phyloP scores from a whole-genome alignment of 2,329 filamentous ascomycete species.

The Stemphylium lycopersici region DNA sequence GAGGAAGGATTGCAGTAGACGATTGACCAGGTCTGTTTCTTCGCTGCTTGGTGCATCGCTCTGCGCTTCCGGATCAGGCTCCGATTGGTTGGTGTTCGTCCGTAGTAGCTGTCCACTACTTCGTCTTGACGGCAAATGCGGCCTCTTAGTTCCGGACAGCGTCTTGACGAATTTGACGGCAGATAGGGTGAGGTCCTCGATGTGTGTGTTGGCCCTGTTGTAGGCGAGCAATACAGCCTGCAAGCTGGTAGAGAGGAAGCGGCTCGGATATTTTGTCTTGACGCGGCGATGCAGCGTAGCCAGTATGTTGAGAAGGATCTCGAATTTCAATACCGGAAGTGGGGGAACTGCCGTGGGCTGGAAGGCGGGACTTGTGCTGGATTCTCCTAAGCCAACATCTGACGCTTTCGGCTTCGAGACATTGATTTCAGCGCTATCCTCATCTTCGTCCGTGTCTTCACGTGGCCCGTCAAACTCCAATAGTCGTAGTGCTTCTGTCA shows the following conservation, averaged over 20 bases:
- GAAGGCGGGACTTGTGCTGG: slow-evolving; percentile 39
- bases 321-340: slow-evolving; percentile 63
- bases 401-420: slow-evolving; percentile 25
- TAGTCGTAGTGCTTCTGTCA: slow-evolving; percentile 72
- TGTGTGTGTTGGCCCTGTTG: slow-evolving; percentile 60
- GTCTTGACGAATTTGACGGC: slow-evolving; percentile 74
- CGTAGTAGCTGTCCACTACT: slow-evolving; percentile 56
- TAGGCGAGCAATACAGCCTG: slow-evolving; percentile 73
- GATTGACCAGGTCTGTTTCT: slow-evolving; percentile 67
- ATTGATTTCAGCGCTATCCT: slow-evolving; percentile 35
- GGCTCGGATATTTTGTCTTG: slow-evolving; percentile 77
- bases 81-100: slow-evolving; percentile 43
- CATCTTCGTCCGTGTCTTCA: slow-evolving; percentile 62
- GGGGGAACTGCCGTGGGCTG: slow-evolving; percentile 40
- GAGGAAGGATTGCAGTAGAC: slow-evolving; percentile 76
- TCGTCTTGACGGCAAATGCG: slow-evolving; percentile 65
- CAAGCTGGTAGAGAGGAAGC: slow-evolving; percentile 78
- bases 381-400: slow-evolving; percentile 38
- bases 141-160: slow-evolving; percentile 70
- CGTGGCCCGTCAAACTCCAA: slow-evolving; percentile 57
- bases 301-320: slow-evolving; percentile 73
- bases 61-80: slow-evolving; percentile 64
- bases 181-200: slow-evolving; percentile 70
- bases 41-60: slow-evolving; percentile 52
- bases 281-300: slow-evolving; percentile 75